Evolutionary conservation across 805 yeast genomes (phyloP), one percentile per base, ranked within the genome.

Genomic region (Sugiyamaella lignohabitans): DNA sequence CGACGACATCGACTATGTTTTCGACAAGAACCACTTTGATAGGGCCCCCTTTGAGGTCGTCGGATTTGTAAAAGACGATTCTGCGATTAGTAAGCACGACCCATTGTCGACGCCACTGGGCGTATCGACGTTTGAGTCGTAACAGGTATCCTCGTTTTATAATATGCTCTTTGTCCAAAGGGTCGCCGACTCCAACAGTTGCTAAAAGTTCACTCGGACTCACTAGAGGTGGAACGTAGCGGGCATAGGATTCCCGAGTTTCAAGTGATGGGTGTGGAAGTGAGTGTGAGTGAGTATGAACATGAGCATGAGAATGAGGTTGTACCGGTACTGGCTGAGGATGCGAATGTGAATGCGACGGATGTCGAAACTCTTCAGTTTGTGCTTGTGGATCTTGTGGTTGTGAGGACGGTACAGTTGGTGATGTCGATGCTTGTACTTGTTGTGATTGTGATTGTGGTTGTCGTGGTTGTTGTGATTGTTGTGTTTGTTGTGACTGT

Each of bases 31-130:
- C 59, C 45, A 59, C 50, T 51, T 71, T 69, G 49, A 58, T 46
- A 2, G 70, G 65, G 24, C 44, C 38, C 19, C 53, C 52, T 53
- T 37, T 43, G 48, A 30, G 55, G 57, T 36, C 52, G 48, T 52
- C 50, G 22, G 57, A 51, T 53, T 72, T 73, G 66, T 69, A 73
- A 49, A 75, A 67, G 43, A 65, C 58, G 27, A 76, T 46, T 21
- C 62, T 59, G 22, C 59, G 61, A 52, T 67, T 70, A 14, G 78
- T 74, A 18, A 76, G 56, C 2, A 71, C 64, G 11, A 74, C 62
- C 53, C 69, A 71, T 52, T 68, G 67, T 46, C 59, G 58, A 43
- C 65, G 68, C 80, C 80, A 76, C 52, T 74, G 78, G 53, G 69
- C 72, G 55, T 68, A 69, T 10, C 71, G 57, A 43, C 68, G 70